A percentile compares a stretch with the other conserved stretches of the same genome.
These are phyloP conservation scores for Exophiala sideris DNA, from an alignment of 2,329 filamentous ascomycete genomes.

Conservation along the genomic window DNA sequence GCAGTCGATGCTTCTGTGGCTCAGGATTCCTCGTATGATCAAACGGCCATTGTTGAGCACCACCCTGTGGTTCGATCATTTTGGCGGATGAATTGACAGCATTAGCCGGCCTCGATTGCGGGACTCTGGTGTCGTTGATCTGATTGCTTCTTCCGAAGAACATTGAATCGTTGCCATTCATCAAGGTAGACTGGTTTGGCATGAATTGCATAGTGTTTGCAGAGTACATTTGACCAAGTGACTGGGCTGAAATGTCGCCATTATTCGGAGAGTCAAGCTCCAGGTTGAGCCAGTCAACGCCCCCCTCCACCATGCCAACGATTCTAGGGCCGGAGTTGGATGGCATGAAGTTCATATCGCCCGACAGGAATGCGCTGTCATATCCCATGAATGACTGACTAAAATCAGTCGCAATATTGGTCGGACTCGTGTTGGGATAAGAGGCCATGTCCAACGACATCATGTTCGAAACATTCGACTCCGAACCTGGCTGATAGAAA, in stretches of 20 bases:
- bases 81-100: background rate
- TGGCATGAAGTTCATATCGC: slow-evolving; percentile 17
- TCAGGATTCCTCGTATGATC: slow-evolving; percentile 19
- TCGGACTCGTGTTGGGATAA: slow-evolving; percentile 13
- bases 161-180: background rate
- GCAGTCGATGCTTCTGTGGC: slow-evolving; percentile 14
- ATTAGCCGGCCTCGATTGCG: slow-evolving; percentile 6
- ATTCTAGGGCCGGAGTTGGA: slow-evolving; percentile 14
- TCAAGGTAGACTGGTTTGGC: slow-evolving; percentile 1
- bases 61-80: slow-evolving; percentile 3
- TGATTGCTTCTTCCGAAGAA: slow-evolving; percentile 5
- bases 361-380: slow-evolving; percentile 13
- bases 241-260: slow-evolving; percentile 4
- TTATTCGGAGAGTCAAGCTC: slow-evolving; percentile 18
- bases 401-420: slow-evolving; percentile 9
- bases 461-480: slow-evolving; percentile 7
- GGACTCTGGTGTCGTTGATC: background rate
- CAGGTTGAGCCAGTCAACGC: slow-evolving; percentile 16
- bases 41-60: slow-evolving; percentile 22
- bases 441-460: slow-evolving; percentile 14
- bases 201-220: slow-evolving; percentile 2
- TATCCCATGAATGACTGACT: slow-evolving; percentile 10
- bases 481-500: slow-evolving; percentile 10
- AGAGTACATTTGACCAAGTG: slow-evolving; percentile 6
- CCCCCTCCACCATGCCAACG: slow-evolving; percentile 15